Evolutionary conservation across 257 asterid genomes (phyloP).

Genomic region (Salvia rosmarinus): DNA sequence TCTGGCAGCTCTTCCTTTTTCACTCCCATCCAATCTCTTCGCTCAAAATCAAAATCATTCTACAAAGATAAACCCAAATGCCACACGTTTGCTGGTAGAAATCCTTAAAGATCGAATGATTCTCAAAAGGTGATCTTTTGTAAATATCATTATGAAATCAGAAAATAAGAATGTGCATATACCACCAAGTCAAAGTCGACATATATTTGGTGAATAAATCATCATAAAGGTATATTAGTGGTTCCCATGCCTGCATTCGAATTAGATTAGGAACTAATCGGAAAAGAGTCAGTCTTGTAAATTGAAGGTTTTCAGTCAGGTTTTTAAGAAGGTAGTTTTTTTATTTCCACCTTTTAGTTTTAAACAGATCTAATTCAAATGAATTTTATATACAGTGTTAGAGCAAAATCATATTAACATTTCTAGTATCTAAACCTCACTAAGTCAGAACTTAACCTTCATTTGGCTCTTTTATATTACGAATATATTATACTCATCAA

Average conservation of each 20-base stretch:
- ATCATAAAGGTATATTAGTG: neutral
- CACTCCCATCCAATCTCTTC: conserved; percentile 83
- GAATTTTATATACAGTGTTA: no score
- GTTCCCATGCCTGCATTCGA: no score
- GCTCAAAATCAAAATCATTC: conserved; percentile 82
- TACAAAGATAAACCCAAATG: conserved; percentile 36
- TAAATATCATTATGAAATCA: neutral
- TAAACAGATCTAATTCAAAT: no score
- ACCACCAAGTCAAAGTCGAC: neutral
- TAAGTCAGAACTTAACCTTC: neutral
- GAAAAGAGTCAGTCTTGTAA: no score
- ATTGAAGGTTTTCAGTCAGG: no score
- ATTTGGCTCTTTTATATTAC: neutral
- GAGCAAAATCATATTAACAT: neutral
- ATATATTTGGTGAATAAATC: neutral
- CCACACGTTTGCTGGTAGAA: conserved; percentile 8
- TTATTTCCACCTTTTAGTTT: no score
- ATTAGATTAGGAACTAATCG: no score
- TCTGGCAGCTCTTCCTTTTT: conserved; percentile 56
- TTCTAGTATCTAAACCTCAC: no score
- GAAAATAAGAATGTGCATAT: conserved; percentile 10
- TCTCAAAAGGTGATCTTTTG: neutral
- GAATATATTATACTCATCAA: neutral
- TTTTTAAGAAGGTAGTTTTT: no score
- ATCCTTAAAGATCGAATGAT: neutral